phyloP scores from a whole-genome alignment of 1,284 basidiomycete genomes.

The Malassezia sp. region DNA sequence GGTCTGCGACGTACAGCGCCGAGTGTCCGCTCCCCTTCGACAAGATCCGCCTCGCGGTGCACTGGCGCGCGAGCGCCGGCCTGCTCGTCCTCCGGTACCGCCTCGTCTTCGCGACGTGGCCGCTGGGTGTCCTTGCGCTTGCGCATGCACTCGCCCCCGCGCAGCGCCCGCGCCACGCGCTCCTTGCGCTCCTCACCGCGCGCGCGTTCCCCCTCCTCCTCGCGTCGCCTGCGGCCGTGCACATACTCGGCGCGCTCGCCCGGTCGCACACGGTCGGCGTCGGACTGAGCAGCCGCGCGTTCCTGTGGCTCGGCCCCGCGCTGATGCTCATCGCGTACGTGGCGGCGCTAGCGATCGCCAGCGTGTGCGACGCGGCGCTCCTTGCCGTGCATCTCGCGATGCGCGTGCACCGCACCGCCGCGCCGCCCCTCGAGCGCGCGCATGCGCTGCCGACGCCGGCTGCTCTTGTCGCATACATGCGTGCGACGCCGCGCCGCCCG shows the following conservation, averaged over 20 bases:
- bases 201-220: slow-evolving; percentile 3
- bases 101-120: slow-evolving; percentile 26
- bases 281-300: background rate
- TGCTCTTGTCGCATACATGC: background rate
- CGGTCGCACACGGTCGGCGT: slow-evolving; percentile 8
- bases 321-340: slow-evolving; percentile 15
- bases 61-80: slow-evolving; percentile 32
- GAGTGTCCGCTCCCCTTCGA: slow-evolving; percentile 20
- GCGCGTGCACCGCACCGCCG: background rate
- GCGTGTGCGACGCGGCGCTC: background rate
- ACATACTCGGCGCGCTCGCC: background rate
- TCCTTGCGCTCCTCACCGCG: background rate
- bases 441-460: background rate
- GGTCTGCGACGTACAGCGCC: background rate
- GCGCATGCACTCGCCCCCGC: background rate
- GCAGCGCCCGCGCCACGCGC: background rate
- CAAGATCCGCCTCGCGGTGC: slow-evolving; percentile 19
- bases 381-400: background rate
- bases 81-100: slow-evolving; percentile 36
- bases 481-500: slow-evolving; percentile 4
- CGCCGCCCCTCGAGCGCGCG: background rate
- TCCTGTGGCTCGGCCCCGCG: slow-evolving; percentile 12
- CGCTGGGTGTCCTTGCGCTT: slow-evolving; percentile 21
- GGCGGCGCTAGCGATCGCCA: background rate
- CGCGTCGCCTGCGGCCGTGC: background rate